These are phyloP conservation scores for Euphorbia lathyris DNA, from an alignment of 345 rosid species.

Conservation along the genomic window DNA sequence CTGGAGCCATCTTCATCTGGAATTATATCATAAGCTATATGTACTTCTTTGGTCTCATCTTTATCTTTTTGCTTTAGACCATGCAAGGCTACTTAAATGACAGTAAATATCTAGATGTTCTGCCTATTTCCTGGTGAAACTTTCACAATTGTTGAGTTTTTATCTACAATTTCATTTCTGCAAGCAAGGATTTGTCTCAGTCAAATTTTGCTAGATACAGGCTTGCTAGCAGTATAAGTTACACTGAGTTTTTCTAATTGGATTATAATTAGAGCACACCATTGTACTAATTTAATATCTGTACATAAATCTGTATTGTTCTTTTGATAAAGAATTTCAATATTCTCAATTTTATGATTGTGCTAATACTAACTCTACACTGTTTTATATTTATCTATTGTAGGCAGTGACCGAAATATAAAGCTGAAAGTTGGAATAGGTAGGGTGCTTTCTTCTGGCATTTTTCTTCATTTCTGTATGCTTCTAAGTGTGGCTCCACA, in stretches of 20 bases:
- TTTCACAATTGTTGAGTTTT: background rate
- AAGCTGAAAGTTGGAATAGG: constrained; percentile 1
- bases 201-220: background rate
- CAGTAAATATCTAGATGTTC: background rate
- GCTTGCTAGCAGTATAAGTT: background rate
- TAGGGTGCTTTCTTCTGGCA: background rate
- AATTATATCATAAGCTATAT: background rate
- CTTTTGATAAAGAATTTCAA: background rate
- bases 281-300: too few relatives aligned
- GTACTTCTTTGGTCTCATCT: too few relatives aligned
- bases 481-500: background rate
- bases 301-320: background rate
- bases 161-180: background rate
- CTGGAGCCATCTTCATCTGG: background rate
- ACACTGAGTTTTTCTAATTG: background rate
- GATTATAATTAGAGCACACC: background rate
- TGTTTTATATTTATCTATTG: background rate
- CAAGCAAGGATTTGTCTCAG: background rate
- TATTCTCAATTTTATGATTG: too few relatives aligned
- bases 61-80: too few relatives aligned
- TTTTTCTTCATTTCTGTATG: background rate
- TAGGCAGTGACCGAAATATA: background rate
- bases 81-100: too few relatives aligned
- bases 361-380: too few relatives aligned
- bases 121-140: background rate